Evolutionary conservation across 306 rosid genomes (phyloP), one percentile per base, ranked within the genome.

Genomic region (Purshia tridentata): DNA sequence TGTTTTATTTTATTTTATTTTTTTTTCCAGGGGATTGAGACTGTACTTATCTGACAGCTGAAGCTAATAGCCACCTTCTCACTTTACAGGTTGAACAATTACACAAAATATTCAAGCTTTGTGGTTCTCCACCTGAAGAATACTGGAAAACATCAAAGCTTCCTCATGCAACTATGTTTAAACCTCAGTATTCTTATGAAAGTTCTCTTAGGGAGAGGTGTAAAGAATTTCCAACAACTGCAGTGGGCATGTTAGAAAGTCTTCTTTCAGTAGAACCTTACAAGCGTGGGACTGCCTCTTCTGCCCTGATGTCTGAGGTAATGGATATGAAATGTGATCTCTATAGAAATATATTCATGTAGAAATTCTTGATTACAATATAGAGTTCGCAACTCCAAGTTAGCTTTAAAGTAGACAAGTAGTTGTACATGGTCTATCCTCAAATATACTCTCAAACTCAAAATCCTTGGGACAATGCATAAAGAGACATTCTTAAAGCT

Each of bases 51-150:
- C 35, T n/a, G 15, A 16, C 47, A 61, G 49, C 67, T 62, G 49
- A 62, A 62, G 10, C 8, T 40, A 6, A 22, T 45, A 6, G 14
- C 13, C 9, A 4, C 13, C 63, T 54, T 55, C 69, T 72, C 49
- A 64, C 37, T 72, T 52, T 69, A 60, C 81, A 93, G 98, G 95
- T 95, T 63, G 99, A 95, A 76, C 99, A 95, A 83, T 72, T 95
- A 60, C 99, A 95, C 85, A 95, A 90, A 82, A 88, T 92, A 54
- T 91, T 95, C 74, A 95, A 95, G 82, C 90, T 95, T 53, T 88
- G 98, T 69, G 99, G 99, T 52, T 87, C 98, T 42, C 99, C 99
- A 51, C 72, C 91, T 18, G 98, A 91, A 9, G 99, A 95, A 73
- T 95, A 78, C 70, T 95, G 99, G 99, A 90, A 75, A 72, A 92